These are phyloP conservation scores for Xylariaceae sp. DNA, from an alignment of 2,329 filamentous ascomycete genomes.

Conservation along the genomic window DNA sequence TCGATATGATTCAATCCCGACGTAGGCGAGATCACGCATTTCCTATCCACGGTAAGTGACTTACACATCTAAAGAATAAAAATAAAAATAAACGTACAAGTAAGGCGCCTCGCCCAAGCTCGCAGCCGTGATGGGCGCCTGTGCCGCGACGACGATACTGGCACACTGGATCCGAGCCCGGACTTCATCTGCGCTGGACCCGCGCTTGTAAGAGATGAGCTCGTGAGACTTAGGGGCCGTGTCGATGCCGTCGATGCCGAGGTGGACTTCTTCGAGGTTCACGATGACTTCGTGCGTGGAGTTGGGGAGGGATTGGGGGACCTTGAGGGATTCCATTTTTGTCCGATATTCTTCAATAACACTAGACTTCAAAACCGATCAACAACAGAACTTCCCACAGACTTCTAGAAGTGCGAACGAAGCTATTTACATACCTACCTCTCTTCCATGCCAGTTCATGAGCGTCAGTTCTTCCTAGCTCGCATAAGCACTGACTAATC, in stretches of 20 bases:
- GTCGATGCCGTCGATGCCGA: constrained; percentile 17
- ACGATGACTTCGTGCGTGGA: constrained; percentile 22
- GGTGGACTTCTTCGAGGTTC: constrained; percentile 20
- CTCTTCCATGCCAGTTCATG: no score
- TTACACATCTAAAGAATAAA: not conserved
- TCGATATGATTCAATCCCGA: constrained; percentile 23
- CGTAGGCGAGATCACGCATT: constrained; percentile 22
- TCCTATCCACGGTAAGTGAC: constrained; percentile 6
- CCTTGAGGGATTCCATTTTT: not conserved
- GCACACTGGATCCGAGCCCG: constrained; percentile 22
- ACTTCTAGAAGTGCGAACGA: no score
- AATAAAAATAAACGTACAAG: constrained; percentile 12
- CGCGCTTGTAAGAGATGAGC: constrained; percentile 19
- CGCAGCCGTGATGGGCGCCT: constrained; percentile 15
- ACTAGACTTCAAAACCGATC: not conserved
- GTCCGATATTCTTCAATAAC: not conserved
- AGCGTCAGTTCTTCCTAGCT: no score
- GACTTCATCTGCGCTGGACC: constrained; percentile 14
- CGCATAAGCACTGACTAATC: no score
- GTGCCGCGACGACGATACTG: constrained; percentile 20
- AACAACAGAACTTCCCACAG: not conserved
- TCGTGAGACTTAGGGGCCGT: constrained; percentile 18
- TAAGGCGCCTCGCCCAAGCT: constrained; percentile 24
- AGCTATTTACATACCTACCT: no score
- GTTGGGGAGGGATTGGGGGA: constrained; percentile 17